These are phyloP conservation scores for Chlamydomonas sphaeroides DNA, from an alignment of 139 green algal species.

Conservation along the genomic window DNA sequence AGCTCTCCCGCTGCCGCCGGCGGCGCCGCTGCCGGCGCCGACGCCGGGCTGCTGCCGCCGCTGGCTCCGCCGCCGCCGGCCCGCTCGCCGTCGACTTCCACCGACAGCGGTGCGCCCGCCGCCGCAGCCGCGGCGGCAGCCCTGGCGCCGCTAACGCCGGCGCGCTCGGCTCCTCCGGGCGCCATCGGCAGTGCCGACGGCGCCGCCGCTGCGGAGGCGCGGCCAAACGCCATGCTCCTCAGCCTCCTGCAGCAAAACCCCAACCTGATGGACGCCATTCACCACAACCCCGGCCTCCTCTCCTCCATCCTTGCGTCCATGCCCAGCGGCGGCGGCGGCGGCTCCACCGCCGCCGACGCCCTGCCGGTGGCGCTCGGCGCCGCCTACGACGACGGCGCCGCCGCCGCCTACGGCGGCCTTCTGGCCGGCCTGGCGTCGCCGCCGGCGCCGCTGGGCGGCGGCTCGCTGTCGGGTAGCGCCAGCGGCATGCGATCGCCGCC, in stretches of 20 bases:
- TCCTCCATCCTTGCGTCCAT: background rate
- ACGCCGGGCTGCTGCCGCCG: no score
- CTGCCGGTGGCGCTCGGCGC: background rate
- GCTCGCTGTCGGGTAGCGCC: no score
- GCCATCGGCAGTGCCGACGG: no score
- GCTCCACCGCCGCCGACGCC: background rate
- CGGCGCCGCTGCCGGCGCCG: background rate
- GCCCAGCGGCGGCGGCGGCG: background rate
- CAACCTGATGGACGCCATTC: slow-evolving; percentile 13
- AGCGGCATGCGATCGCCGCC: slow-evolving; percentile 15
- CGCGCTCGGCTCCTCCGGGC: background rate
- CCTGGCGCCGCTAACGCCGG: slow-evolving; percentile 20
- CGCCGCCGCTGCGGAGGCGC: background rate
- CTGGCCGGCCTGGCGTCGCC: background rate
- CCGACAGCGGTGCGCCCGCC: no score
- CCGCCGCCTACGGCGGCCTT: background rate
- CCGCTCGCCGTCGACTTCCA: no score
- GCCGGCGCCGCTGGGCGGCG: background rate
- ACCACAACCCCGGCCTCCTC: slow-evolving; percentile 14
- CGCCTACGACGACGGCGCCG: background rate
- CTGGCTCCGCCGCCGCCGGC: no score
- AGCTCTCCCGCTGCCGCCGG: background rate
- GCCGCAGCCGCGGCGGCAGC: background rate
- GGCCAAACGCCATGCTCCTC: background rate
- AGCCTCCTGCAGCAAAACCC: slow-evolving; percentile 28